Evolutionary conservation across 768 basidiomycete species (phyloP).

Genomic region (Leccinum imitatum): DNA sequence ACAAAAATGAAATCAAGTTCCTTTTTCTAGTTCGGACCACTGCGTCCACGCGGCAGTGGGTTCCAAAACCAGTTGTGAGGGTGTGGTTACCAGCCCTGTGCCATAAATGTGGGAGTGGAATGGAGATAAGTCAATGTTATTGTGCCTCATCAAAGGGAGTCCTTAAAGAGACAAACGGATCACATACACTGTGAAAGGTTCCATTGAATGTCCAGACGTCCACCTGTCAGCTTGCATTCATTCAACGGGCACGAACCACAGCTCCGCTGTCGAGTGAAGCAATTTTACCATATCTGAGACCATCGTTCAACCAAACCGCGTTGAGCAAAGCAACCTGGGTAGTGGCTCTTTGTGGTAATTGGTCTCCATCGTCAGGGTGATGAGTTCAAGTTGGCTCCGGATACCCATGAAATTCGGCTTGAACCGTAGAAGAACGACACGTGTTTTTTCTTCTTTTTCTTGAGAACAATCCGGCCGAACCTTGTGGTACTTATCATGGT

Average conservation of each 20-base stretch:
- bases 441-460: background rate
- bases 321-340: background rate
- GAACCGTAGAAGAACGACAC: background rate
- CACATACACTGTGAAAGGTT: background rate
- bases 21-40: background rate
- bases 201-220: background rate
- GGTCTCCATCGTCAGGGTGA: constrained; percentile 10
- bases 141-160: constrained; percentile 9
- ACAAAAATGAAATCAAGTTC: background rate
- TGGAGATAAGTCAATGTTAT: constrained; percentile 4
- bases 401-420: no score
- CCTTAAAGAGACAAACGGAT: background rate
- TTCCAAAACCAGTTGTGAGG: background rate
- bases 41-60: constrained; percentile 5
- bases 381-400: background rate
- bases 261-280: constrained; percentile 43
- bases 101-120: constrained; percentile 13
- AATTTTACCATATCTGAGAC: constrained; percentile 42
- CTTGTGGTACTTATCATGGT: no score
- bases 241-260: background rate
- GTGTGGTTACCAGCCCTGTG: constrained; percentile 19
- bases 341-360: constrained; percentile 21
- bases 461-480: background rate
- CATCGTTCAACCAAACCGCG: constrained; percentile 37
- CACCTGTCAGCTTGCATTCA: background rate